Percentiles rank a stretch among this genome's conserved stretches.
phyloP scores from a whole-genome alignment of 495 filamentous ascomycete species.

The Zalerion maritima region DNA sequence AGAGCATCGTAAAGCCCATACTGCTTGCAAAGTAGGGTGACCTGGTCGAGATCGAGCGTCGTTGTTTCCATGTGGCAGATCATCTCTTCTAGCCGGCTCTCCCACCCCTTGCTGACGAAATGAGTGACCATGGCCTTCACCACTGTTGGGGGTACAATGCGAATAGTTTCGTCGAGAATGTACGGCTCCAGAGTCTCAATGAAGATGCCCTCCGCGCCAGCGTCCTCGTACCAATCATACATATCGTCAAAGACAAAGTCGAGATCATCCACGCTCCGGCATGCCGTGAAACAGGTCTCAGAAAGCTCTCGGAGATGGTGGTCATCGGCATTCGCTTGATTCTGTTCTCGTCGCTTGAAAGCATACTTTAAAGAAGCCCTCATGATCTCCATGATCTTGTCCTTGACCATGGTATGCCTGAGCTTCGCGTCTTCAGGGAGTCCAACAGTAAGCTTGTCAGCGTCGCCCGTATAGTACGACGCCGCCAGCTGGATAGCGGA shows the following conservation, averaged over 20 bases:
- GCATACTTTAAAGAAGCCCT: slow-evolving; percentile 83
- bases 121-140: slow-evolving; percentile 75
- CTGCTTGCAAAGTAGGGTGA: slow-evolving; percentile 78
- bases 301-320: slow-evolving; percentile 63
- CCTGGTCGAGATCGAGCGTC: slow-evolving; percentile 88
- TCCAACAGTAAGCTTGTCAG: slow-evolving; percentile 83
- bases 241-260: slow-evolving; percentile 86
- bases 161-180: slow-evolving; percentile 64
- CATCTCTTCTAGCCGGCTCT: slow-evolving; percentile 77
- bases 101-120: slow-evolving; percentile 56
- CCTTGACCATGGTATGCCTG: slow-evolving; percentile 69
- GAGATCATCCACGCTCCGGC: slow-evolving; percentile 54
- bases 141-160: slow-evolving; percentile 61
- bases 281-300: slow-evolving; percentile 68
- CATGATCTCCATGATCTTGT: slow-evolving; percentile 88
- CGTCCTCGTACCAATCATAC: slow-evolving; percentile 78
- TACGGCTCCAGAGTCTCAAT: slow-evolving; percentile 75
- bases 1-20: slow-evolving; percentile 87
- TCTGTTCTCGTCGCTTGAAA: slow-evolving; percentile 47
- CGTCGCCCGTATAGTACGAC: slow-evolving; percentile 74
- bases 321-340: slow-evolving; percentile 36
- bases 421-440: slow-evolving; percentile 69
- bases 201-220: slow-evolving; percentile 56
- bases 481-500: slow-evolving; percentile 81
- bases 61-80: slow-evolving; percentile 82